Evolutionary conservation across 139 green algal genomes (phyloP).

Genomic region (Limnomonas spitsbergensis): DNA sequence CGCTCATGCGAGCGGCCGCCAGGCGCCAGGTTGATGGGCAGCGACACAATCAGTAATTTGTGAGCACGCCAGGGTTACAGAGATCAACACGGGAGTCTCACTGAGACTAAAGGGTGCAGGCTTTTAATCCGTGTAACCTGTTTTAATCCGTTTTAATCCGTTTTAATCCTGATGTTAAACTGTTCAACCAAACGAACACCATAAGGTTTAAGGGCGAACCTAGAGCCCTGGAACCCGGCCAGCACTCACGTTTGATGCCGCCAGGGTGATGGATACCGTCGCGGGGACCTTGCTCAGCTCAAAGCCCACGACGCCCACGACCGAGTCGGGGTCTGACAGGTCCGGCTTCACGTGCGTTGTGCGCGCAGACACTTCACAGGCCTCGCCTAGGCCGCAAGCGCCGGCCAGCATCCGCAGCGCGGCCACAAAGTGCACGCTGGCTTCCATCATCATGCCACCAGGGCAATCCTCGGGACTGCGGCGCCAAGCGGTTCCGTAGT

Average conservation of each 20-base stretch:
- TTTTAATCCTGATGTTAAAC: no score
- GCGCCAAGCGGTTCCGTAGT: constrained; percentile 51
- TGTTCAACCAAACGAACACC: no score
- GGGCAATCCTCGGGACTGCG: constrained; percentile 44
- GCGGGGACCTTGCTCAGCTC: constrained; percentile 8
- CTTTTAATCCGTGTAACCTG: no score
- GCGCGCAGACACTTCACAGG: neutral
- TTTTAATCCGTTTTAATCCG: no score
- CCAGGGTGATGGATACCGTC: constrained; percentile 42
- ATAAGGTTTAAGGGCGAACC: no score
- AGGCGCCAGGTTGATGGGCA: no score
- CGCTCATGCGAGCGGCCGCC: no score
- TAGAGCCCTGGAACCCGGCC: no score
- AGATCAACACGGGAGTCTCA: no score
- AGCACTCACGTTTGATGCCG: constrained; percentile 20
- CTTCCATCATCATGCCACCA: constrained; percentile 56
- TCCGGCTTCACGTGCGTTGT: constrained; percentile 20
- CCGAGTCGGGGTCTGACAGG: constrained; percentile 35
- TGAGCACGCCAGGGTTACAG: no score
- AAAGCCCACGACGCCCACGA: constrained; percentile 35
- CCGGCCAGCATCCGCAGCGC: constrained; percentile 37
- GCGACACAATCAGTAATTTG: no score
- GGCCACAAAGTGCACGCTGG: constrained; percentile 55
- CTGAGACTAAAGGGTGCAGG: no score
- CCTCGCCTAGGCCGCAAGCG: constrained; percentile 29